Evolutionary conservation across 2,329 filamentous ascomycete genomes (phyloP).

Genomic region (Neospermospora avenae): DNA sequence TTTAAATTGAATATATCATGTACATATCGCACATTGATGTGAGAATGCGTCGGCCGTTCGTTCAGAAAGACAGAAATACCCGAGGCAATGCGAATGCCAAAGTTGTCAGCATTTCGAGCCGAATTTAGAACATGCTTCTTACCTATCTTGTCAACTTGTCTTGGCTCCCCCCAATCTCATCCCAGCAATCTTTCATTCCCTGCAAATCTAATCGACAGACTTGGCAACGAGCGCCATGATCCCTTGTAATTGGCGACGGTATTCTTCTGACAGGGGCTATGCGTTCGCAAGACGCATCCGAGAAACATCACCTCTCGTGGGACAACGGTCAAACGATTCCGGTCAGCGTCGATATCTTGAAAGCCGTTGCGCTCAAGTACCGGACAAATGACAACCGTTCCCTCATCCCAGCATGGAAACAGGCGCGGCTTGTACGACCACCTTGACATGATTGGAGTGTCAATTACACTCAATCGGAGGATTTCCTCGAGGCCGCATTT

Average conservation of each 20-base stretch:
- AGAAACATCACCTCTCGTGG: neutral
- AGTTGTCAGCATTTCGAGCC: neutral
- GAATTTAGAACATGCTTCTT: neutral
- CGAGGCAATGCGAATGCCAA: neutral
- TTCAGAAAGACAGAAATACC: too few species aligned
- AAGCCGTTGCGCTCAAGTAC: slow-evolving; percentile 24
- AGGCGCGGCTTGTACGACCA: neutral
- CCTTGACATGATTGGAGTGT: too few species aligned
- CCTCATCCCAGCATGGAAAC: slow-evolving; percentile 8
- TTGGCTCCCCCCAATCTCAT: neutral
- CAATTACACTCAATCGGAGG: slow-evolving; percentile 6
- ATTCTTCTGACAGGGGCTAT: slow-evolving; percentile 8
- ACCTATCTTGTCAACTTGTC: neutral
- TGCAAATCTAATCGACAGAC: neutral
- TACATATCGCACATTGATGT: neutral
- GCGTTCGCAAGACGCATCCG: slow-evolving; percentile 7
- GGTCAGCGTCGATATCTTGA: slow-evolving; percentile 7
- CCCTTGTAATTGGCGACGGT: neutral
- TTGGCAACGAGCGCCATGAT: neutral
- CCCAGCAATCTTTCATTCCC: neutral
- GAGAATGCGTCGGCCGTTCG: neutral
- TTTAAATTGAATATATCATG: neutral
- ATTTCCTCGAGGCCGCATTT: neutral
- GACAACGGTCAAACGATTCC: slow-evolving; percentile 1
- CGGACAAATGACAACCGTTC: slow-evolving; percentile 21